phyloP scores from a whole-genome alignment of 2,329 filamentous ascomycete genomes.

The Xylaria digitata region DNA sequence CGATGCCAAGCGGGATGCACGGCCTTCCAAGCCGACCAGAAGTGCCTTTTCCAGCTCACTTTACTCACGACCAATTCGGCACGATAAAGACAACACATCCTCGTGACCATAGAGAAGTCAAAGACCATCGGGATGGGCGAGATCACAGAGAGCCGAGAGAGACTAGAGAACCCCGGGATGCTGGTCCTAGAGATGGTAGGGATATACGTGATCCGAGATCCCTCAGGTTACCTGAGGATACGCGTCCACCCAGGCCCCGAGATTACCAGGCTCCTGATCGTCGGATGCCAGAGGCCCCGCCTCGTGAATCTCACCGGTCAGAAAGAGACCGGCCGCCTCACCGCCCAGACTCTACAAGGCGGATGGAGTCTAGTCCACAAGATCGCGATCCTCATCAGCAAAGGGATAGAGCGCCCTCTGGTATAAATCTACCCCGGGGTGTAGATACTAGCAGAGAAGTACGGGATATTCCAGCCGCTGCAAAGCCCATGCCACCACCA shows the following conservation, averaged over 20 bases:
- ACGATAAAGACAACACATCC: slow-evolving; percentile 53
- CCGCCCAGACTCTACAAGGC: slow-evolving; percentile 44
- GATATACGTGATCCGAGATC: slow-evolving; percentile 51
- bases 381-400: slow-evolving; percentile 54
- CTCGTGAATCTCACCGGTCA: slow-evolving; percentile 53
- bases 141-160: slow-evolving; percentile 51
- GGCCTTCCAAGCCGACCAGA: slow-evolving; percentile 69
- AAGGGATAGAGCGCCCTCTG: slow-evolving; percentile 51
- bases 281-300: slow-evolving; percentile 53
- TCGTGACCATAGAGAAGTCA: slow-evolving; percentile 47
- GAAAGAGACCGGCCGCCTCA: slow-evolving; percentile 55
- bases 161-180: slow-evolving; percentile 53
- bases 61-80: slow-evolving; percentile 59
- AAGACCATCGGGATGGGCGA: slow-evolving; percentile 51
- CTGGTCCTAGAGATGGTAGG: slow-evolving; percentile 52
- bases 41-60: slow-evolving; percentile 63
- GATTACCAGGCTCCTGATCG: slow-evolving; percentile 58
- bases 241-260: slow-evolving; percentile 56
- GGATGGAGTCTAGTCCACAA: slow-evolving; percentile 50
- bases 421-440: slow-evolving; percentile 40
- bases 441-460: slow-evolving; percentile 43
- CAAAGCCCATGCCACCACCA: slow-evolving; percentile 49
- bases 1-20: slow-evolving; percentile 48
- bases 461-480: slow-evolving; percentile 45
- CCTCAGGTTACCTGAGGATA: slow-evolving; percentile 53